Conservation (phyloP, 176 grass and related monocot species). For the Pontederia crassipes region DNA sequence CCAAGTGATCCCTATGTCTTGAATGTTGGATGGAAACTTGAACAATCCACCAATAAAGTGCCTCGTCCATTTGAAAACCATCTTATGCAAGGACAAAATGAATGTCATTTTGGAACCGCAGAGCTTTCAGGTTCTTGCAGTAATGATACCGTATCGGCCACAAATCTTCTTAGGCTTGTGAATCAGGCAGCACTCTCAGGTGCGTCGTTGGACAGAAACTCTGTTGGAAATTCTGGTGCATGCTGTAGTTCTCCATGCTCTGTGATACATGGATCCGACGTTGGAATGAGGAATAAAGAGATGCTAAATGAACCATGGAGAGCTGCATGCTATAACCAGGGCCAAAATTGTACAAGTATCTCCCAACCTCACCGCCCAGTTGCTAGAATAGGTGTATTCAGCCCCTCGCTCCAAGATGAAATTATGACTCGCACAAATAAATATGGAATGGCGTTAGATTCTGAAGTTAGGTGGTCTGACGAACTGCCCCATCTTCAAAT, state of each 20-base stretch:
- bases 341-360: constrained; percentile 21
- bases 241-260: constrained; percentile 13
- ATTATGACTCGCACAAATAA: background rate
- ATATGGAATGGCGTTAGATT: background rate
- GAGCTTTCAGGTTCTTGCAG: constrained; percentile 19
- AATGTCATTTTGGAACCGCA: constrained; percentile 23
- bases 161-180: constrained; percentile 50
- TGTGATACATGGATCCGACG: constrained; percentile 19
- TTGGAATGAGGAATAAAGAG: constrained; percentile 13
- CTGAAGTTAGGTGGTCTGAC: background rate
- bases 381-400: background rate
- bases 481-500: background rate
- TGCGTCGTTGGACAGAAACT: constrained; percentile 18
- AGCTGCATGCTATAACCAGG: constrained; percentile 15
- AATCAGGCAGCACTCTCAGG: constrained; percentile 31
- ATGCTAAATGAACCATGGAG: constrained; percentile 18
- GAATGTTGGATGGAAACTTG: constrained; percentile 9
- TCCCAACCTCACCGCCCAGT: constrained; percentile 25
- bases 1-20: background rate
- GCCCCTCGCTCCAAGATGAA: background rate
- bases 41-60: constrained; percentile 17
- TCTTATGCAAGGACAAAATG: constrained; percentile 23
- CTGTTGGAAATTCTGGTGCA: constrained; percentile 17
- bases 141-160: constrained; percentile 42
- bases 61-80: constrained; percentile 13